Percentiles rank a stretch among this genome's conserved stretches.
These are phyloP conservation scores for Thielaviopsis musarum DNA, from an alignment of 2,329 filamentous ascomycete genomes.

Conservation along the genomic window DNA sequence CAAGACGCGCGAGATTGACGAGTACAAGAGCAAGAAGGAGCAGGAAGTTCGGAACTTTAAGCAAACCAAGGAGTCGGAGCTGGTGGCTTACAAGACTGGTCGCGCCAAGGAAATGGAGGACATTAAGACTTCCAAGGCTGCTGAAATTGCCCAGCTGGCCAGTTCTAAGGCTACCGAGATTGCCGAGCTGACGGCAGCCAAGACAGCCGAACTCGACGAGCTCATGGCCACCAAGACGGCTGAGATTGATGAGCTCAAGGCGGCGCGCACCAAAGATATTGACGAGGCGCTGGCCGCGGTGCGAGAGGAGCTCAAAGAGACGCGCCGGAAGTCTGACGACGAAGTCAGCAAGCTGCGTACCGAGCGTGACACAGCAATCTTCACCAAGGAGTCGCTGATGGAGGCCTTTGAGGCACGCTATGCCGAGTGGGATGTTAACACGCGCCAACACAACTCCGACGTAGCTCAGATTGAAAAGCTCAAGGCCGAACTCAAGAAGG, in stretches of 20 bases:
- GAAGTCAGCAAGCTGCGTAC: conserved; percentile 1
- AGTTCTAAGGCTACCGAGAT: neutral
- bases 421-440: conserved; percentile 8
- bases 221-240: conserved; percentile 1
- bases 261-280: conserved; percentile 1
- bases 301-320: conserved; percentile 3
- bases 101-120: conserved; percentile 11
- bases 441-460: conserved; percentile 1
- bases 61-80: conserved; percentile 8
- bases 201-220: conserved; percentile 6
- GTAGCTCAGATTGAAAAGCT: neutral
- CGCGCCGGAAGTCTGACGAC: neutral
- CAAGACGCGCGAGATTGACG: conserved; percentile 11
- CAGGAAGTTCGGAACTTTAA: conserved; percentile 9
- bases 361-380: conserved; percentile 9
- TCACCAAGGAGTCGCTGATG: conserved; percentile 10
- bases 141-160: conserved; percentile 8
- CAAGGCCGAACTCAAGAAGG: conserved; percentile 3
- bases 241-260: neutral
- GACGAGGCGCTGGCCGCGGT: conserved; percentile 2
- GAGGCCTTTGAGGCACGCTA: conserved; percentile 8
- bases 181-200: neutral
- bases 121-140: conserved; percentile 3
- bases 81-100: conserved; percentile 8
- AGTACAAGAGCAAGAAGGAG: conserved; percentile 10